These are phyloP conservation scores for Pyrenophora graminea DNA, from an alignment of 2,329 filamentous ascomycete species.

Conservation along the genomic window DNA sequence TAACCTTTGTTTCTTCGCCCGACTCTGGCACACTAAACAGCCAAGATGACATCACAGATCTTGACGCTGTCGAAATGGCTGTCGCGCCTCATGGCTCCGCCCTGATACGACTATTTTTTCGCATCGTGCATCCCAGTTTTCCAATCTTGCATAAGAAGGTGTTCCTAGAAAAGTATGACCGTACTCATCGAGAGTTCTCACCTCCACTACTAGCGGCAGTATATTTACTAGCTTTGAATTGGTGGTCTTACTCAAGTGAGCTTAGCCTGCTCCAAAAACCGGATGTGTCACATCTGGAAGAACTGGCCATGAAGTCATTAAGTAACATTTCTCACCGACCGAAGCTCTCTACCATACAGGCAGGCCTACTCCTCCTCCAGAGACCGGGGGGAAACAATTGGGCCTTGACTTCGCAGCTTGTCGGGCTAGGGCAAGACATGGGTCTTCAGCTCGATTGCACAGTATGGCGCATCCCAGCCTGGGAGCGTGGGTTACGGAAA, in stretches of 20 bases:
- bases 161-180: slow-evolving; percentile 64
- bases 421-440: slow-evolving; percentile 47
- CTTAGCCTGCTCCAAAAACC: slow-evolving; percentile 54
- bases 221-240: slow-evolving; percentile 65
- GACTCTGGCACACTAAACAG: slow-evolving; percentile 36
- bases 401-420: slow-evolving; percentile 43
- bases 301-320: slow-evolving; percentile 44
- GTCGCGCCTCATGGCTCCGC: slow-evolving; percentile 72
- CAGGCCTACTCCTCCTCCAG: slow-evolving; percentile 46
- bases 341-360: slow-evolving; percentile 50
- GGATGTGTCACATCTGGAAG: slow-evolving; percentile 42
- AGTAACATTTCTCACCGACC: slow-evolving; percentile 45
- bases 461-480: slow-evolving; percentile 64
- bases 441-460: slow-evolving; percentile 61
- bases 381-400: slow-evolving; percentile 40
- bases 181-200: slow-evolving; percentile 62
- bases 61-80: slow-evolving; percentile 71
- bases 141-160: slow-evolving; percentile 65
- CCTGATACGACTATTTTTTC: slow-evolving; percentile 75
- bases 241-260: slow-evolving; percentile 62
- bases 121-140: slow-evolving; percentile 63
- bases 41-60: slow-evolving; percentile 51
- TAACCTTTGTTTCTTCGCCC: slow-evolving; percentile 33
- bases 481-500: slow-evolving; percentile 66
- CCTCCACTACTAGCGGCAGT: slow-evolving; percentile 64